phyloP scores from a whole-genome alignment of 2,329 filamentous ascomycete genomes.

The Aspergillus sergii region DNA sequence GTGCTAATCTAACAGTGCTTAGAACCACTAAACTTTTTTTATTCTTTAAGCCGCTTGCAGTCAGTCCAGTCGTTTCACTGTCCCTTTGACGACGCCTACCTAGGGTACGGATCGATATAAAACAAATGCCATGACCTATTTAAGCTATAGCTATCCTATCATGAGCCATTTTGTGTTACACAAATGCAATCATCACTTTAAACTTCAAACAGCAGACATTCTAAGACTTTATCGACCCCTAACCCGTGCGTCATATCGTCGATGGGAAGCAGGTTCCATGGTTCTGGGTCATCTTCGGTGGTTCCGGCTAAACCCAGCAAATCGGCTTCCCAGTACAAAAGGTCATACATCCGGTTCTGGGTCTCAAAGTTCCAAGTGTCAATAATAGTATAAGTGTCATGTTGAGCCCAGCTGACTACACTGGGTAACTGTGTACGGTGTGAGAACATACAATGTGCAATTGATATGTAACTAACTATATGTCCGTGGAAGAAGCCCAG shows the following conservation, averaged over 20 bases:
- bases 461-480: too few species aligned
- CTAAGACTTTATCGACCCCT: neutral
- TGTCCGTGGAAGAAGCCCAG: too few species aligned
- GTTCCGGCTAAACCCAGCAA: neutral
- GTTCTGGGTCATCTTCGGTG: neutral
- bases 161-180: neutral
- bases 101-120: neutral
- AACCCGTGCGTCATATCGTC: neutral
- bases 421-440: too few species aligned
- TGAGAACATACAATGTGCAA: neutral
- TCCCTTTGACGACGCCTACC: too few species aligned
- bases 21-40: too few species aligned
- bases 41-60: too few species aligned
- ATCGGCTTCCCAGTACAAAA: neutral
- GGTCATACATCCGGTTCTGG: neutral
- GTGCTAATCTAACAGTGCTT: too few species aligned
- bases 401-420: too few species aligned
- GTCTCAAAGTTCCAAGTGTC: too few species aligned
- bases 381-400: neutral
- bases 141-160: neutral
- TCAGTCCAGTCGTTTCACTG: neutral
- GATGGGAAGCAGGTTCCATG: neutral
- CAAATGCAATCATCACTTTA: neutral
- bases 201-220: neutral
- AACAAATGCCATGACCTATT: neutral